Conservation (phyloP, 345 rosid species). For the Pugionium dolabratum region DNA sequence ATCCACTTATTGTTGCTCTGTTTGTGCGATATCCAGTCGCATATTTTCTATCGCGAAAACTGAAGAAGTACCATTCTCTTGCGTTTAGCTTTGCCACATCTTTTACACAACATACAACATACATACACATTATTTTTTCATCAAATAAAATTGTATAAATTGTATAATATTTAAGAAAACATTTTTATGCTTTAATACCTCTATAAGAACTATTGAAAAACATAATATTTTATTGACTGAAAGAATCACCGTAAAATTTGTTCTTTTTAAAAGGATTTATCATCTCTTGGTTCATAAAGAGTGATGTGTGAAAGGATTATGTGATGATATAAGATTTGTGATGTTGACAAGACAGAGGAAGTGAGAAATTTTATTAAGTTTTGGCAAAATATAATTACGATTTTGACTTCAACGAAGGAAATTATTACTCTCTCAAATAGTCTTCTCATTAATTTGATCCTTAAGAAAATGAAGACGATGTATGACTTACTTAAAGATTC, state of each 20-base stretch:
- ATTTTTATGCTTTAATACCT: too few relatives aligned
- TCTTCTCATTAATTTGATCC: conserved; percentile 33
- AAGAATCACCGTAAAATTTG: too few relatives aligned
- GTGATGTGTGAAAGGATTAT: conserved; percentile 17
- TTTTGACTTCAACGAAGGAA: conserved; percentile 34
- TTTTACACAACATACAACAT: conserved; percentile 22
- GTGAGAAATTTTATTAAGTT: conserved; percentile 30
- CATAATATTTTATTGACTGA: too few relatives aligned
- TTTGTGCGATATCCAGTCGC: conserved; percentile 93
- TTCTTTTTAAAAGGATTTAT: neutral
- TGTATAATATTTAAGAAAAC: too few relatives aligned
- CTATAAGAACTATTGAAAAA: too few relatives aligned
- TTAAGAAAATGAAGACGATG: conserved; percentile 14
- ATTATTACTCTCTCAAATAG: conserved; percentile 36
- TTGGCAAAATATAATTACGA: conserved; percentile 30
- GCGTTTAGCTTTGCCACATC: conserved; percentile 96
- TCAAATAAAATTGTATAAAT: too few relatives aligned
- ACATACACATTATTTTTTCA: too few relatives aligned
- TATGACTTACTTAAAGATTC: neutral
- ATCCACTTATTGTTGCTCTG: conserved; percentile 79
- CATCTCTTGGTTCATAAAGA: neutral
- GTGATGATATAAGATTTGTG: neutral
- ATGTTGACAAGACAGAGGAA: conserved; percentile 30
- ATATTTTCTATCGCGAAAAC: conserved; percentile 87
- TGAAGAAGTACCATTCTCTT: conserved; percentile 96